Base-by-base conservation (phyloP, 257 asterid genomes). In the Vinca minor region DNA sequence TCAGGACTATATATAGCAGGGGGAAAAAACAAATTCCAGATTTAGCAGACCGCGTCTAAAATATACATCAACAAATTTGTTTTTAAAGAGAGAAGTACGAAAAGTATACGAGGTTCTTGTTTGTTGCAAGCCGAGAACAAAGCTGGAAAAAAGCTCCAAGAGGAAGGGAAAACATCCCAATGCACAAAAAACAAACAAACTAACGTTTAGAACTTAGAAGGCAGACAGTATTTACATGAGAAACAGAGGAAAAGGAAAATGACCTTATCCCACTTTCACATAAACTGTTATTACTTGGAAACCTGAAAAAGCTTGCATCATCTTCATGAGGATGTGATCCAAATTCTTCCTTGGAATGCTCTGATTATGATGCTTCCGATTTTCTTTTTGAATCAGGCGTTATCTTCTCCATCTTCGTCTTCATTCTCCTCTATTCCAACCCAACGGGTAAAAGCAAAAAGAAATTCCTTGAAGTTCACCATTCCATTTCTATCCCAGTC, bases 401-500 rank as follows among this genome's bases (percentile, higher is more conserved):
- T 73, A 15, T 73, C 80, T 21, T 61, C 85, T 17, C 70, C 88
- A 0, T 75, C 92, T 25, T 75, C 82, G 1, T 81, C 96, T 10
- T 87, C 95, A 7, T 52, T 59, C 10, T 84, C 95, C 64, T 82
- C 95, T 3, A 91, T 82, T 48, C 98, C 98, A 21, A 88, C 95
- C 98, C 98, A 91, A 42, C 77, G 73, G 25, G 91, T 88, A 63
- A 91, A 88, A 71, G 98, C 96, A 73, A 91, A 91, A 20, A 91
- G 89, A 68, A 88, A 91, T 49, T 91, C 98, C 71, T 88, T 86
- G 81, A 86, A 91, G 85, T 82, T 91, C 42, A 86, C 96, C 82
- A 68, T 84, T 66, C 96, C 98, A 59, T 88, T 91, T 72, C 76
- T 84, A 77, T 88, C 95, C 98, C 96, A 88, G 75, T 91, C 98